Evolutionary conservation across 495 filamentous ascomycete species (phyloP).

Genomic region (Penicillium psychrofluorescens): DNA sequence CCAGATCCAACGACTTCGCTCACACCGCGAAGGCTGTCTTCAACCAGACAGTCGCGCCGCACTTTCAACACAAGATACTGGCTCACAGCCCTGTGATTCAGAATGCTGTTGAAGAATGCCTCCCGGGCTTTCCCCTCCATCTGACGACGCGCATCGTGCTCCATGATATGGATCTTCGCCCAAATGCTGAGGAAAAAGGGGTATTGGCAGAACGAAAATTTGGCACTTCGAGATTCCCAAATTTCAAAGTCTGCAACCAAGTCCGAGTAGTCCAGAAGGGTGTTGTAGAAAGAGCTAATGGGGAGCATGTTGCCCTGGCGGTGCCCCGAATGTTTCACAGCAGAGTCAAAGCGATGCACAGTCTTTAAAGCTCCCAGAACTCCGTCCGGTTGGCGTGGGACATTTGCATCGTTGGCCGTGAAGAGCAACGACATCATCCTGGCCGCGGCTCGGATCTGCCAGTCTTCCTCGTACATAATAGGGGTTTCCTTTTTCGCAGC

Average conservation of each 20-base stretch:
- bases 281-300: conserved; percentile 83
- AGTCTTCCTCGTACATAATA: conserved; percentile 73
- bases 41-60: conserved; percentile 80
- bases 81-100: conserved; percentile 63
- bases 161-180: conserved; percentile 87
- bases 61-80: conserved; percentile 77
- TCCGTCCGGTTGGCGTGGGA: conserved; percentile 23
- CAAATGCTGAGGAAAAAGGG: conserved; percentile 92
- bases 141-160: conserved; percentile 83
- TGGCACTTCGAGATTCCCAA: conserved; percentile 71
- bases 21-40: conserved; percentile 80
- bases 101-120: conserved; percentile 85
- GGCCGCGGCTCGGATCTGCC: conserved; percentile 81
- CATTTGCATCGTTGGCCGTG: conserved; percentile 64
- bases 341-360: conserved; percentile 10
- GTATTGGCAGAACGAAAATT: conserved; percentile 90
- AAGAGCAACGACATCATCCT: conserved; percentile 79
- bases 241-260: conserved; percentile 81
- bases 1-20: conserved; percentile 81
- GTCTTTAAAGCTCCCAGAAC: conserved; percentile 7
- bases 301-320: conserved; percentile 60
- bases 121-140: conserved; percentile 88
- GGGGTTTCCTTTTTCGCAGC: conserved; percentile 40
- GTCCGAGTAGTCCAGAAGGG: conserved; percentile 76
- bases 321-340: conserved; percentile 33